Percentiles rank a stretch among this genome's conserved stretches.
Evolutionary conservation across 495 filamentous ascomycete genomes (phyloP).

Genomic region (Xylaria palmicola): DNA sequence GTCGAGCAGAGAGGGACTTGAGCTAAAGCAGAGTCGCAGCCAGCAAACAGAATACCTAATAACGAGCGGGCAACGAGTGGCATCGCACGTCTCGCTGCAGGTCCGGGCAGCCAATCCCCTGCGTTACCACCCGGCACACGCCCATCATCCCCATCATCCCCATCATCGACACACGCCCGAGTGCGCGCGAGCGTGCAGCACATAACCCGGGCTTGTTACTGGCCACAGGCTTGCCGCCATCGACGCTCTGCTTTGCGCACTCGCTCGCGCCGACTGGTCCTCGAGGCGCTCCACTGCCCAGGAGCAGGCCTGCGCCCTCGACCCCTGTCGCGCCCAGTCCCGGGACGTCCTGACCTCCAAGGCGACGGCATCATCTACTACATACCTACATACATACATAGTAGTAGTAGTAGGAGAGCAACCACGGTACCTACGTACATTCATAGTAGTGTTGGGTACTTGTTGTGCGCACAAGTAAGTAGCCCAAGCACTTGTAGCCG

Average conservation of each 20-base stretch:
- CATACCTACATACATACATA: too few species aligned
- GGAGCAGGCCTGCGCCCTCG: too few species aligned
- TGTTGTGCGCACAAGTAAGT: too few species aligned
- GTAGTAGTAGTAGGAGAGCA: neutral
- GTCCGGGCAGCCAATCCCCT: constrained; percentile 10
- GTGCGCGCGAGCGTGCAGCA: neutral
- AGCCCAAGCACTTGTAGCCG: too few species aligned
- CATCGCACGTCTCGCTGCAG: neutral
- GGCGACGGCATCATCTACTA: too few species aligned
- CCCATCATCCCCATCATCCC: neutral
- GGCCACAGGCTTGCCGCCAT: constrained; percentile 7
- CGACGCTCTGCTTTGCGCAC: neutral
- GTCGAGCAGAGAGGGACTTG: neutral
- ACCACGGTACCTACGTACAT: too few species aligned
- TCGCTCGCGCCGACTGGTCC: constrained; percentile 11
- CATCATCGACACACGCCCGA: neutral
- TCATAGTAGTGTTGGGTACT: too few species aligned
- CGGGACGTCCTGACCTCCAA: too few species aligned
- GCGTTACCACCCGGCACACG: constrained; percentile 7
- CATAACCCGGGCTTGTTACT: neutral
- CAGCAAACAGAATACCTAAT: neutral
- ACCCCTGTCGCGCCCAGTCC: too few species aligned
- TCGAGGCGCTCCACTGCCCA: constrained; percentile 11
- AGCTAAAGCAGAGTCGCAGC: neutral
- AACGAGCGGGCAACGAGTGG: neutral